phyloP scores from a whole-genome alignment of 176 grass and related monocot genomes.

The Avena atlantica region DNA sequence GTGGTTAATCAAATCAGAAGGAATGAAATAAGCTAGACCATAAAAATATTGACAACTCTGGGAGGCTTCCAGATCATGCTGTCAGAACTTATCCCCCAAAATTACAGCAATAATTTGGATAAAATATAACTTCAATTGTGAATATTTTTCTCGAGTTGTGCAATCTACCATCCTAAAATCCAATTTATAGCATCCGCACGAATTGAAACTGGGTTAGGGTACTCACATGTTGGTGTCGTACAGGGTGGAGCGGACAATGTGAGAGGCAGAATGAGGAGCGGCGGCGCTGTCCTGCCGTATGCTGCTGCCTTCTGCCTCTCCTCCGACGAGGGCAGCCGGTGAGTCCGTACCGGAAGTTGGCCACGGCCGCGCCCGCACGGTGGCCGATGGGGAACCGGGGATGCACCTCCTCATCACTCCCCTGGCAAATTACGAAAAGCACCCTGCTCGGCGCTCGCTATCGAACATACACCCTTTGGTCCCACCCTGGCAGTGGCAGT shows the following conservation, averaged over 20 bases:
- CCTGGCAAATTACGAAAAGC: background rate
- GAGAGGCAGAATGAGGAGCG: background rate
- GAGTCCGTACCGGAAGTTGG: background rate
- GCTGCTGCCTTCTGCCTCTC: background rate
- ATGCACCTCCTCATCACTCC: background rate
- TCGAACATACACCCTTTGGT: background rate
- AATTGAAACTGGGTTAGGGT: conserved; percentile 5
- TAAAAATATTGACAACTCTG: background rate
- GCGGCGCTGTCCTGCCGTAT: background rate
- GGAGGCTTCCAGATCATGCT: background rate
- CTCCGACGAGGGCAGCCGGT: background rate
- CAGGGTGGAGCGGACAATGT: conserved; percentile 34
- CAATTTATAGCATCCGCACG: background rate
- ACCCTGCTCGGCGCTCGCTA: background rate
- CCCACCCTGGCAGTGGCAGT: conserved; percentile 37
- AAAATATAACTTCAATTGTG: background rate
- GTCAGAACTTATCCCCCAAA: background rate
- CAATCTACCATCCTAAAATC: background rate
- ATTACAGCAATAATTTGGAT: background rate
- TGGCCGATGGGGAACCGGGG: background rate
- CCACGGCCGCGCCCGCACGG: background rate
- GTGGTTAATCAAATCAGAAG: background rate
- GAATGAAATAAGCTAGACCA: background rate
- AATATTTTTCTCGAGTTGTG: background rate
- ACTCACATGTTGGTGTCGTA: conserved; percentile 36